phyloP scores from a whole-genome alignment of 2,329 filamentous ascomycete genomes.

The Davidsoniella eucalypti region DNA sequence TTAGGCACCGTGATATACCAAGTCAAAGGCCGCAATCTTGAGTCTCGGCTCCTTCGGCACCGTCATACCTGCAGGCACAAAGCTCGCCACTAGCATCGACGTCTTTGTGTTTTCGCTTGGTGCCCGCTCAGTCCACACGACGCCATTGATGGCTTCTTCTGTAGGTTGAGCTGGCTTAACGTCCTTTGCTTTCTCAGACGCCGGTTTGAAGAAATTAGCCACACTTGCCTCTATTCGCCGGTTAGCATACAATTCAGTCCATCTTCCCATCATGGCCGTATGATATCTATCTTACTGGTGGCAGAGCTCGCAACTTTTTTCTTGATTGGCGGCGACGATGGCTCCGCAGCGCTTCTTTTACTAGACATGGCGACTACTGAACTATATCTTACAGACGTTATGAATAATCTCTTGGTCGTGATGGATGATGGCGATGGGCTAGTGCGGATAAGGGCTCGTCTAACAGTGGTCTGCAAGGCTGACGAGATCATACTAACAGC shows the following conservation, averaged over 20 bases:
- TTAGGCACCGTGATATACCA: slow-evolving; percentile 25
- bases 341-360: slow-evolving; percentile 4
- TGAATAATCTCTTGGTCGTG: no score
- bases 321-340: slow-evolving; percentile 4
- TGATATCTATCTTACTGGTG: slow-evolving; percentile 1
- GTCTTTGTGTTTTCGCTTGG: slow-evolving; percentile 29
- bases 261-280: no score
- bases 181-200: slow-evolving; percentile 69
- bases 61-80: slow-evolving; percentile 30
- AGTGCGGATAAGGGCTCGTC: no score
- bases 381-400: no score
- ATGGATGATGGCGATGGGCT: no score
- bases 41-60: slow-evolving; percentile 21
- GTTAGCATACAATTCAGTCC: no score
- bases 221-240: slow-evolving; percentile 43
- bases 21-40: slow-evolving; percentile 59
- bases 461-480: no score
- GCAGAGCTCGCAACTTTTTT: slow-evolving; percentile 7
- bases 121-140: slow-evolving; percentile 49
- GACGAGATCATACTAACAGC: no score
- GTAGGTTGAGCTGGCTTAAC: background rate
- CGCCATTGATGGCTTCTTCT: background rate
- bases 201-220: slow-evolving; percentile 73
- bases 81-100: slow-evolving; percentile 61
- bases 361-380: background rate